phyloP scores from a whole-genome alignment of 2,329 filamentous ascomycete genomes.

The Eutypa lata region DNA sequence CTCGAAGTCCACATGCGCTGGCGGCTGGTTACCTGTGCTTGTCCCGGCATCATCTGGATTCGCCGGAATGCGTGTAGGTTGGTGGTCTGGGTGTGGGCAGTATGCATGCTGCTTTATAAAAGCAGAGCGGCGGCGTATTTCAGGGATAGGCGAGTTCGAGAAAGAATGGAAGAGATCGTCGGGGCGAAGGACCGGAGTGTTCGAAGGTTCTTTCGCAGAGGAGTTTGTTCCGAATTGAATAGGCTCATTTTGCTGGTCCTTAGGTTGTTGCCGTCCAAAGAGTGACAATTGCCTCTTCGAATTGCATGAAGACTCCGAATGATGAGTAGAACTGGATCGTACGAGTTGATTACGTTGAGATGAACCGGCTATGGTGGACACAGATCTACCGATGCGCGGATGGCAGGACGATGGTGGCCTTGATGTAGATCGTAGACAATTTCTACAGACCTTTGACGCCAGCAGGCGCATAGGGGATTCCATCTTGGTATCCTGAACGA shows the following conservation, averaged over 20 bases:
- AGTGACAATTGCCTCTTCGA: slow-evolving; percentile 23
- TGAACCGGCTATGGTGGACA: slow-evolving; percentile 10
- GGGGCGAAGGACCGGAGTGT: slow-evolving; percentile 49
- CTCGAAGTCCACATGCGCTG: slow-evolving; percentile 86
- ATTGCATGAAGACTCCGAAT: neutral
- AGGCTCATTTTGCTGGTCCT: slow-evolving; percentile 14
- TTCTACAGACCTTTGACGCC: slow-evolving; percentile 24
- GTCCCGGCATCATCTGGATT: slow-evolving; percentile 60
- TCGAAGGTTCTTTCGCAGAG: slow-evolving; percentile 11
- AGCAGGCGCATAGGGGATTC: slow-evolving; percentile 25
- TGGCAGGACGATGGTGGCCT: slow-evolving; percentile 11
- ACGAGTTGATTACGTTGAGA: slow-evolving; percentile 5
- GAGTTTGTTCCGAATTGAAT: slow-evolving; percentile 10
- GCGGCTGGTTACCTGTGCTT: slow-evolving; percentile 55
- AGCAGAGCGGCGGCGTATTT: slow-evolving; percentile 81
- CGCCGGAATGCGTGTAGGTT: slow-evolving; percentile 65
- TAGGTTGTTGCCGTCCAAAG: slow-evolving; percentile 19
- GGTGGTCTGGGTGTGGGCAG: slow-evolving; percentile 88
- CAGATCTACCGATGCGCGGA: slow-evolving; percentile 14
- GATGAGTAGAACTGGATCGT: slow-evolving; percentile 9
- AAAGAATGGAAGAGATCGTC: slow-evolving; percentile 94
- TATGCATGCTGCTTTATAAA: slow-evolving; percentile 92
- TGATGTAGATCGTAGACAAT: slow-evolving; percentile 20
- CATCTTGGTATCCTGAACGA: slow-evolving; percentile 15
- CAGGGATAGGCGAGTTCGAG: slow-evolving; percentile 80